Percentiles rank a stretch among this genome's conserved stretches.
These are phyloP conservation scores for Lathyrus aphaca DNA, from an alignment of 306 rosid species.

Conservation along the genomic window DNA sequence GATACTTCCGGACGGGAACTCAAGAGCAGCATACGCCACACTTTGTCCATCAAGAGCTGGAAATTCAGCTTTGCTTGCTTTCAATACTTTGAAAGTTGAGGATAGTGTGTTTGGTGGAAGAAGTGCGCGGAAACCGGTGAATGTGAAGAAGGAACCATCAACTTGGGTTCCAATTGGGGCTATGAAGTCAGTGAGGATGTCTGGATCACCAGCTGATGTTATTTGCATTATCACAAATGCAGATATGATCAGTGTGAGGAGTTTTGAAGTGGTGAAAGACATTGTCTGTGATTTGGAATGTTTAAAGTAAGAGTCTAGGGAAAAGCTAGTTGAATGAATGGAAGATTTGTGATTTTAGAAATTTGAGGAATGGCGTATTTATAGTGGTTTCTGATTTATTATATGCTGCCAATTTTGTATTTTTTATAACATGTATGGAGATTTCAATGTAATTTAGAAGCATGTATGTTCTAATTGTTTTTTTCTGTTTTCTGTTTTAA, in stretches of 20 bases:
- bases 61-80: slow-evolving; percentile 50
- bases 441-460: slow-evolving; percentile 21
- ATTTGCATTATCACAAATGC: slow-evolving; percentile 33
- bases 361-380: neutral
- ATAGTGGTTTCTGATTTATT: neutral
- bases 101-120: neutral
- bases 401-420: neutral
- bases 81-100: slow-evolving; percentile 39
- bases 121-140: slow-evolving; percentile 43
- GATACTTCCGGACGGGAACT: slow-evolving; percentile 31
- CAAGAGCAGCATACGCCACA: slow-evolving; percentile 56
- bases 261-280: slow-evolving; percentile 7
- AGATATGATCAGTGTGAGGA: slow-evolving; percentile 31
- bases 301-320: too few species aligned
- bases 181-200: slow-evolving; percentile 51
- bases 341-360: neutral
- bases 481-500: neutral
- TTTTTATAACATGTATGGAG: neutral
- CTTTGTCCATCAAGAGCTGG: slow-evolving; percentile 61
- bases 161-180: slow-evolving; percentile 1
- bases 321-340: neutral
- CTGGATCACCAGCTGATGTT: slow-evolving; percentile 48
- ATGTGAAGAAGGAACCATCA: slow-evolving; percentile 59
- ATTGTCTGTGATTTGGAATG: neutral
- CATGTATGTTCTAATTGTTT: too few species aligned